These are phyloP conservation scores for Triglochin maritima DNA, from an alignment of 106 monocot genomes.

Conservation along the genomic window DNA sequence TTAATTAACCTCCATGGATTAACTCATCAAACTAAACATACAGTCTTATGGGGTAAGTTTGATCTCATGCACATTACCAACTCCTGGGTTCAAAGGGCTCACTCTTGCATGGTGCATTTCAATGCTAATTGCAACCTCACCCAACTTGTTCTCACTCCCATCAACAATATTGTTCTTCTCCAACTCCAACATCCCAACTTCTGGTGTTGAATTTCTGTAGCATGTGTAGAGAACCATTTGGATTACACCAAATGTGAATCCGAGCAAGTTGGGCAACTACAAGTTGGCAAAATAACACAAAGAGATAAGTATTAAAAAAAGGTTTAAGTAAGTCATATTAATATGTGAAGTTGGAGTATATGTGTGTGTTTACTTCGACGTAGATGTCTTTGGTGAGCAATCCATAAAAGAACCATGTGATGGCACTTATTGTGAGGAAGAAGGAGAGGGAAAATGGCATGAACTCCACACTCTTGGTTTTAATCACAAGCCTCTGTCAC, in stretches of 20 bases:
- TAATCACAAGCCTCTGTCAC: conserved; percentile 44
- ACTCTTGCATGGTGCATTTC: too few relatives aligned
- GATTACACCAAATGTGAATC: conserved; percentile 40
- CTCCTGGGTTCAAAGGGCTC: too few relatives aligned
- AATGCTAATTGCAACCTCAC: too few relatives aligned
- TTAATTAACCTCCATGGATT: too few relatives aligned
- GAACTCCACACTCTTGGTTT: conserved; percentile 59
- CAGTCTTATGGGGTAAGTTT: too few relatives aligned
- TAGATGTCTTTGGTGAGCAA: conserved; percentile 38
- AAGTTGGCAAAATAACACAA: background rate
- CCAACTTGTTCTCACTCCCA: too few relatives aligned
- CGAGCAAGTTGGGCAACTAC: conserved; percentile 59
- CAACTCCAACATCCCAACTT: too few relatives aligned
- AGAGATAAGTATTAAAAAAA: background rate
- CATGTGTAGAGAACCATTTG: conserved; percentile 52
- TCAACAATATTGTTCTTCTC: too few relatives aligned
- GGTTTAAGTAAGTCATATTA: background rate
- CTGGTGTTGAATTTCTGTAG: conserved; percentile 20
- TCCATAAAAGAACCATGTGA: conserved; percentile 58
- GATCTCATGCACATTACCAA: too few relatives aligned
- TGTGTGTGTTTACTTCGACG: conserved; percentile 25
- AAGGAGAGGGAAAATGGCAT: conserved; percentile 66
- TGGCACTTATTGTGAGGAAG: conserved; percentile 51
- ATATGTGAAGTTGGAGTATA: background rate
- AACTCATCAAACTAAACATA: too few relatives aligned